Conservation (phyloP, 2,329 filamentous ascomycete species). For the Alternaria sp. region DNA sequence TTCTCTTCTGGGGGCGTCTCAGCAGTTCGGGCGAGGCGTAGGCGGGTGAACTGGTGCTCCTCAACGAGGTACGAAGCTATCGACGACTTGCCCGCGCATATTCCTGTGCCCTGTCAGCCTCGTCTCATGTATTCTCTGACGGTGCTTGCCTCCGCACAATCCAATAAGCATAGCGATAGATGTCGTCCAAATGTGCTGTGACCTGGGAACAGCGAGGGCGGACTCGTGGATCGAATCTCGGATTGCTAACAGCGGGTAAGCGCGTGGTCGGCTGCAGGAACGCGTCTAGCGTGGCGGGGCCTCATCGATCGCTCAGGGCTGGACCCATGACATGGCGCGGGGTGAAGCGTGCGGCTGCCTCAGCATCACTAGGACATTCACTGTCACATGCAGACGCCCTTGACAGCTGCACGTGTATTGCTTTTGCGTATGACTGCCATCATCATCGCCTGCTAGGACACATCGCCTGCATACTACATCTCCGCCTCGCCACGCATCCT, state of each 20-base stretch:
- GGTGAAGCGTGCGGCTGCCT: slow-evolving; percentile 2
- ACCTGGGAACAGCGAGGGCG: not conserved
- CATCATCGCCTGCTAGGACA: slow-evolving; percentile 3
- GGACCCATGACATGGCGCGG: slow-evolving; percentile 18
- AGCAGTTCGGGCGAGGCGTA: slow-evolving; percentile 63
- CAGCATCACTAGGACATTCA: slow-evolving; percentile 19
- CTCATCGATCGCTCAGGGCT: slow-evolving; percentile 6
- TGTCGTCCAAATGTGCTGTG: not conserved
- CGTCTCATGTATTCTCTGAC: not conserved
- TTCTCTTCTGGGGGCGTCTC: slow-evolving; percentile 51
- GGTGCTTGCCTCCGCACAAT: slow-evolving; percentile 61
- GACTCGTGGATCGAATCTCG: not conserved
- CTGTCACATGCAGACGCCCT: slow-evolving; percentile 28
- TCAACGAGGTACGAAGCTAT: slow-evolving; percentile 87
- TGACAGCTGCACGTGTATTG: slow-evolving; percentile 33
- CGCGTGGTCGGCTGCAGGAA: slow-evolving; percentile 31
- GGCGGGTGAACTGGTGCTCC: slow-evolving; percentile 79
- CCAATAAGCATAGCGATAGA: slow-evolving; percentile 70
- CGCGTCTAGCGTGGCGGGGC: slow-evolving; percentile 25
- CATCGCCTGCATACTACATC: not conserved
- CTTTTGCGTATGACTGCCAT: slow-evolving; percentile 29
- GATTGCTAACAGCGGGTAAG: not conserved
- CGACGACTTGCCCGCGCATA: slow-evolving; percentile 90
- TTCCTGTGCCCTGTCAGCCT: slow-evolving; percentile 62
- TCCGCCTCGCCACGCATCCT: not conserved